Evolutionary conservation across 2,329 filamentous ascomycete species (phyloP).

Genomic region (Berkeleyomyces basicola): DNA sequence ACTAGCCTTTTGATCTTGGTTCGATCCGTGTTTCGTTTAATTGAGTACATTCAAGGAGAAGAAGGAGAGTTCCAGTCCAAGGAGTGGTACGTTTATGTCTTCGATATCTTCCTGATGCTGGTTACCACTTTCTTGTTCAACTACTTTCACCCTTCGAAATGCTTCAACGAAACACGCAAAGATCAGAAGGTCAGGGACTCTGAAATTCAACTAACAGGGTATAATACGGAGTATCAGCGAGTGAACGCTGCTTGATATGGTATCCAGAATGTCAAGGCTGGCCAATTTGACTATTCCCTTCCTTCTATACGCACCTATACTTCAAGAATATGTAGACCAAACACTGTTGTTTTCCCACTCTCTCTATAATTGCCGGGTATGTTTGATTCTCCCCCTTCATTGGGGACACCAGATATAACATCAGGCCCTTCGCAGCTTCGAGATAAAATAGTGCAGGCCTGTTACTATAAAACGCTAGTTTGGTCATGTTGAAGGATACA

Average conservation of each 20-base stretch:
- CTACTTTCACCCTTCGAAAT: background rate
- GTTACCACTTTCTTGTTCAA: background rate
- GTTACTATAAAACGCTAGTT: no score
- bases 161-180: background rate
- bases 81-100: slow-evolving; percentile 28
- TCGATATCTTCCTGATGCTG: slow-evolving; percentile 26
- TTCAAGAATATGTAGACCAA: no score
- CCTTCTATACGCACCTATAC: no score
- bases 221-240: background rate
- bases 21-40: slow-evolving; percentile 29
- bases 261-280: no score
- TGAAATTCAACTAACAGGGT: background rate
- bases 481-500: no score
- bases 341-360: no score
- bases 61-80: slow-evolving; percentile 25
- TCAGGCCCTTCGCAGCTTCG: no score
- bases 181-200: background rate
- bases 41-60: slow-evolving; percentile 31
- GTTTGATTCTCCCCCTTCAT: no score
- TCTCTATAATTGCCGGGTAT: no score
- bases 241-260: background rate
- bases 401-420: no score
- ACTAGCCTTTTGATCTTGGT: slow-evolving; percentile 27
- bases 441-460: no score
- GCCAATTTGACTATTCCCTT: no score